A percentile compares a stretch with the other conserved stretches of the same genome.
These are phyloP conservation scores for Leccinum pachyderme DNA, from an alignment of 1,284 basidiomycete genomes.

Conservation along the genomic window DNA sequence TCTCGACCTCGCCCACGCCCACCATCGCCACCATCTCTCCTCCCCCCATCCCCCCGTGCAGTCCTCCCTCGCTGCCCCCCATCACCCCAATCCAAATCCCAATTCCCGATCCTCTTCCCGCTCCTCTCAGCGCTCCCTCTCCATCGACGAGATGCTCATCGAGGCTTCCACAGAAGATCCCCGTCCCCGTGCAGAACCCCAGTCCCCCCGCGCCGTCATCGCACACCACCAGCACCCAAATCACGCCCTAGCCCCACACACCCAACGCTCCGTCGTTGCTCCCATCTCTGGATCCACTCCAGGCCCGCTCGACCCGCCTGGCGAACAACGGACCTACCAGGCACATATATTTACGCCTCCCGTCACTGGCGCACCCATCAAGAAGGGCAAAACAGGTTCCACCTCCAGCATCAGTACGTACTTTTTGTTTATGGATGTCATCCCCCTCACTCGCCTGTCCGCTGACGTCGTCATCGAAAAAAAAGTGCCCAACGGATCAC, in stretches of 20 bases:
- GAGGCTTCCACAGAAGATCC: constrained; percentile 46
- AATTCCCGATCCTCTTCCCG: constrained; percentile 33
- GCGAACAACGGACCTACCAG: constrained; percentile 49
- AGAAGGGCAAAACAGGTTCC: constrained; percentile 50
- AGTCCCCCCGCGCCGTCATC: constrained; percentile 33
- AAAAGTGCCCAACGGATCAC: constrained; percentile 27
- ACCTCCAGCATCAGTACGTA: constrained; percentile 25
- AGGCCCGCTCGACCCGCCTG: constrained; percentile 37
- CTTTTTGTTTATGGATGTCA: not conserved
- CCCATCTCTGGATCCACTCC: constrained; percentile 17
- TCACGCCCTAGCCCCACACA: constrained; percentile 15
- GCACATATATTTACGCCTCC: constrained; percentile 69
- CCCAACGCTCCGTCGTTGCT: constrained; percentile 22
- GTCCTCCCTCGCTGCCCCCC: constrained; percentile 14
- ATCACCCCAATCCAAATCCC: constrained; percentile 14
- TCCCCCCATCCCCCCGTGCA: constrained; percentile 19
- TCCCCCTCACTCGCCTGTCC: constrained; percentile 8
- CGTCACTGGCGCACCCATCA: constrained; percentile 64
- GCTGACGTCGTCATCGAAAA: constrained; percentile 8
- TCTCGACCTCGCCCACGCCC: constrained; percentile 22
- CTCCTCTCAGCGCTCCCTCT: constrained; percentile 37
- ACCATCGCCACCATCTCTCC: constrained; percentile 22
- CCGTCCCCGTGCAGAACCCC: constrained; percentile 29
- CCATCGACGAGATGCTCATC: constrained; percentile 63
- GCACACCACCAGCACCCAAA: constrained; percentile 33